Percentiles rank a stretch among this genome's conserved stretches.
phyloP scores from a whole-genome alignment of 805 yeast genomes.

The Kazachstania africana region DNA sequence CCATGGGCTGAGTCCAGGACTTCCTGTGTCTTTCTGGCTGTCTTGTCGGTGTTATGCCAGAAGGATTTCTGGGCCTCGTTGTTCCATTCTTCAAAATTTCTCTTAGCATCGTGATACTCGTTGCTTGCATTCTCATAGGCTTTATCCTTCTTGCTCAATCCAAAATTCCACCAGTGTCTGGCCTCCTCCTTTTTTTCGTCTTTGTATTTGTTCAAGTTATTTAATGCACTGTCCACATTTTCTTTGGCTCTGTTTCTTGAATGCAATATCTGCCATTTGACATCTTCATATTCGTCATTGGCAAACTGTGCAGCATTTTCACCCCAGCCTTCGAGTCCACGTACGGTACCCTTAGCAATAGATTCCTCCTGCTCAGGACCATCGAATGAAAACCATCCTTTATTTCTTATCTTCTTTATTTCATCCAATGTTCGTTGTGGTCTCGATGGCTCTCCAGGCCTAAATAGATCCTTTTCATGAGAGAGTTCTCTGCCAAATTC shows the following conservation, averaged over 20 bases:
- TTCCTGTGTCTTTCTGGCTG: no score
- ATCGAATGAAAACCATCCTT: conserved; percentile 25
- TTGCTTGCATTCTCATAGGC: no score
- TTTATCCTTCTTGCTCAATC: no score
- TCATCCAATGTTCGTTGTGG: conserved; percentile 19
- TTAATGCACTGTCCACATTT: neutral
- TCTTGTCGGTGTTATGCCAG: no score
- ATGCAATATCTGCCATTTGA: conserved; percentile 17
- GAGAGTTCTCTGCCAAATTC: conserved; percentile 29
- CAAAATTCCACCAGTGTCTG: no score
- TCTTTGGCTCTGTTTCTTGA: neutral
- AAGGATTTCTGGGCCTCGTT: no score
- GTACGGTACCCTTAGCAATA: conserved; percentile 26
- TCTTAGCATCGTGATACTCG: no score
- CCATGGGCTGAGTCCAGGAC: no score
- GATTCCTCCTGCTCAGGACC: conserved; percentile 21
- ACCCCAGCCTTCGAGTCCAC: conserved; percentile 36
- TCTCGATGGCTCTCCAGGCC: neutral
- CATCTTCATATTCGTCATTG: conserved; percentile 30
- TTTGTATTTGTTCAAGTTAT: no score
- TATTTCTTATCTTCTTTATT: conserved; percentile 26
- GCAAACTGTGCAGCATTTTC: conserved; percentile 34
- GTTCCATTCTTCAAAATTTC: no score
- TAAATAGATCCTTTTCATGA: conserved; percentile 12
- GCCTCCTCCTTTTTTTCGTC: no score